Evolutionary conservation across 78 protist species (phyloP).

Genomic region (Dictyostelium capitatum): DNA sequence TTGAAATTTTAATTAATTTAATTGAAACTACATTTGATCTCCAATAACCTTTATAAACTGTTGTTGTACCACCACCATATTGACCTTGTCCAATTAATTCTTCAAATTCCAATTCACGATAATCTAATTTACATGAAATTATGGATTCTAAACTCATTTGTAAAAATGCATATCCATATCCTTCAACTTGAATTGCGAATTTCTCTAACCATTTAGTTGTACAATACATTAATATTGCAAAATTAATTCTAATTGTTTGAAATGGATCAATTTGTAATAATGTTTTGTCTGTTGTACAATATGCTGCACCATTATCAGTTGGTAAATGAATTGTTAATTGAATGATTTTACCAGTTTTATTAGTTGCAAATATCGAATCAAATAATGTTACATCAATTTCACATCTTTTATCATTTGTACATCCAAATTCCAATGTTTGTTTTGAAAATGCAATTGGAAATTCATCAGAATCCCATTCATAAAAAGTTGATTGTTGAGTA

Average conservation of each 20-base stretch:
- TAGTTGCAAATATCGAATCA: too few species aligned
- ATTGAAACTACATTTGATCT: conserved; percentile 52
- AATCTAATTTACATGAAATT: conserved; percentile 27
- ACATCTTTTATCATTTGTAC: too few species aligned
- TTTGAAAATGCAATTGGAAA: too few species aligned
- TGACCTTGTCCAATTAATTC: conserved; percentile 22
- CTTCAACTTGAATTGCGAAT: neutral
- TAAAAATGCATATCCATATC: conserved; percentile 27
- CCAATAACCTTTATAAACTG: conserved; percentile 49
- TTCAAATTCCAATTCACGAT: conserved; percentile 23
- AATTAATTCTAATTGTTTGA: neutral
- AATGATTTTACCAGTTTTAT: too few species aligned
- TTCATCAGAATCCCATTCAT: too few species aligned
- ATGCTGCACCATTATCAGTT: too few species aligned
- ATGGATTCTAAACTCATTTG: conserved; percentile 4
- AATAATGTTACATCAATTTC: too few species aligned
- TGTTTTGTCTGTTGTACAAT: too few species aligned
- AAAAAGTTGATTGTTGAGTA: too few species aligned
- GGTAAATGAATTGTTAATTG: too few species aligned
- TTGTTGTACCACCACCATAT: conserved; percentile 6
- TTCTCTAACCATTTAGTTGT: conserved; percentile 34
- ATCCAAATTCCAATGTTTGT: too few species aligned
- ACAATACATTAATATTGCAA: neutral
- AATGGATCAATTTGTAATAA: neutral
- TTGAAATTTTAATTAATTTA: neutral